Conservation (phyloP, 352 stramenopile genomes). For the Phytophthora gonapodyides region DNA sequence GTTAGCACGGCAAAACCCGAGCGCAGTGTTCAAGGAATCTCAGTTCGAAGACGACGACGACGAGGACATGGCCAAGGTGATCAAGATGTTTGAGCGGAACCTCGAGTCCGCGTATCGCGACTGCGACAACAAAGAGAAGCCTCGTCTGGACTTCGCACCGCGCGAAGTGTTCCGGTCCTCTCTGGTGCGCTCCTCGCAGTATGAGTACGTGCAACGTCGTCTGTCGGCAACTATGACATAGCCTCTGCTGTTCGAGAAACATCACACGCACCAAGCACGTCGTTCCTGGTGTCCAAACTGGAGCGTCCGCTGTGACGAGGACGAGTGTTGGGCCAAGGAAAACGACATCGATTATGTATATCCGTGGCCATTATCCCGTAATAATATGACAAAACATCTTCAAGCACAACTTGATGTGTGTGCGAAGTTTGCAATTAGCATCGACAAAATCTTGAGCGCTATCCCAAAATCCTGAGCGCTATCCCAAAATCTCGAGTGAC, state of each 20-base stretch:
- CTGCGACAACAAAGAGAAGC: constrained; percentile 61
- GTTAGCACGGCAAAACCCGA: constrained; percentile 70
- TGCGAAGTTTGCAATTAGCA: constrained; percentile 7
- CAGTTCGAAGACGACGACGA: constrained; percentile 85
- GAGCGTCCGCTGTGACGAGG: too few species aligned
- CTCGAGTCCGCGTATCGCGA: constrained; percentile 77
- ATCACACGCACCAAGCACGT: constrained; percentile 12
- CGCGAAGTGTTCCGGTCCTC: constrained; percentile 78
- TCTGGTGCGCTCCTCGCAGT: constrained; percentile 36
- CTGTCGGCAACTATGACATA: constrained; percentile 40
- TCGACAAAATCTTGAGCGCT: too few species aligned
- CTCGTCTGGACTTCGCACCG: constrained; percentile 66
- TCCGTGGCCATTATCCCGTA: constrained; percentile 27
- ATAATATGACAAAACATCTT: constrained; percentile 35
- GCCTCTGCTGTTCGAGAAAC: constrained; percentile 4
- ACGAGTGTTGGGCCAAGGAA: too few species aligned
- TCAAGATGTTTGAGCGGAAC: constrained; percentile 78
- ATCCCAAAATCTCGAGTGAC: too few species aligned
- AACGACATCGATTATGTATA: constrained; percentile 18
- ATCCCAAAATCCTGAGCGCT: too few species aligned
- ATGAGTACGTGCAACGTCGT: constrained; percentile 35
- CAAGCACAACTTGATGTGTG: constrained; percentile 8
- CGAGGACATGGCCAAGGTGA: constrained; percentile 72
- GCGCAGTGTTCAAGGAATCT: constrained; percentile 79
- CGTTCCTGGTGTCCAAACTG: constrained; percentile 7